Percentiles rank a stretch among this genome's conserved stretches.
Conservation (phyloP, 352 stramenopile species). For the Lagenidium giganteum region DNA sequence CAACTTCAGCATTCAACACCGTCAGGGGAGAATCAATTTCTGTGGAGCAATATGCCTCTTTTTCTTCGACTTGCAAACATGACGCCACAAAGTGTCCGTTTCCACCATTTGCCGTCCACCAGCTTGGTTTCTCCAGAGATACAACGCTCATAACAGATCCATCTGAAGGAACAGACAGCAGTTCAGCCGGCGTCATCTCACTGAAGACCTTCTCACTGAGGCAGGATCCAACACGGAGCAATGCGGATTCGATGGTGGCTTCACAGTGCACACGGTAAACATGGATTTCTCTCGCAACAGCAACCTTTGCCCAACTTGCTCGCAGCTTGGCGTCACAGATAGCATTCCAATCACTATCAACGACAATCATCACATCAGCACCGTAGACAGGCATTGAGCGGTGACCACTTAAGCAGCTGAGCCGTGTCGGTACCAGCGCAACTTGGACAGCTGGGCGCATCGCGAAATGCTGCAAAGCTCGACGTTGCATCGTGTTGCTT, state of each 20-base stretch:
- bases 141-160: conserved; percentile 10
- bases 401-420: conserved; percentile 30
- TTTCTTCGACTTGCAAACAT: conserved; percentile 33
- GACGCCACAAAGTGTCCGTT: conserved; percentile 6
- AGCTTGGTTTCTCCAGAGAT: conserved; percentile 56
- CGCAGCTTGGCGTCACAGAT: conserved; percentile 79
- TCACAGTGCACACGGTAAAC: conserved; percentile 82
- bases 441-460: conserved; percentile 50
- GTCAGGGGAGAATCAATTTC: conserved; percentile 32
- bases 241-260: conserved; percentile 66
- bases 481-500: conserved; percentile 37
- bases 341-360: conserved; percentile 81
- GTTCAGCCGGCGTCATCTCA: conserved; percentile 64
- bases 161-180: conserved; percentile 59
- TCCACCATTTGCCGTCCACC: conserved; percentile 49
- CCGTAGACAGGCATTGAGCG: conserved; percentile 63
- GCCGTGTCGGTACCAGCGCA: conserved; percentile 62
- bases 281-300: conserved; percentile 33
- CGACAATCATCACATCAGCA: conserved; percentile 66
- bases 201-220: conserved; percentile 78
- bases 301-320: conserved; percentile 68
- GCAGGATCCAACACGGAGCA: conserved; percentile 65
- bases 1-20: conserved; percentile 63
- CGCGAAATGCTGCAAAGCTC: conserved; percentile 72
- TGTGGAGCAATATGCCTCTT: conserved; percentile 42